Evolutionary conservation across 352 stramenopile species (phyloP).

Genomic region (Phytophthora crassamura): DNA sequence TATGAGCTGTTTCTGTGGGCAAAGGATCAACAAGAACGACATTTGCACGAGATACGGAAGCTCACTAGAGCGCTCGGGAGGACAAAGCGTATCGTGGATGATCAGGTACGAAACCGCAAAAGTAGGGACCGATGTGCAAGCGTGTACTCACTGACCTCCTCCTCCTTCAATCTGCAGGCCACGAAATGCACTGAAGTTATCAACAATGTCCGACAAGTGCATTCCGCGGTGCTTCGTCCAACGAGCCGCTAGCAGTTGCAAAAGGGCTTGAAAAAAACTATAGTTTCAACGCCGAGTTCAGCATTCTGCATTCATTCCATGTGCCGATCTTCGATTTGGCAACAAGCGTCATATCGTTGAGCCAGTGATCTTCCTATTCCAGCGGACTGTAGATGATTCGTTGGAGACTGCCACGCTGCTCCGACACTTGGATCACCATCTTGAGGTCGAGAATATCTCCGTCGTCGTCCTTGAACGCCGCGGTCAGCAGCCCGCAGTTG

Average conservation of each 20-base stretch:
- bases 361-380: conserved; percentile 54
- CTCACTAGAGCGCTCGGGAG: conserved; percentile 69
- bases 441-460: conserved; percentile 88
- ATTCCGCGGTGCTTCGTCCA: conserved; percentile 39
- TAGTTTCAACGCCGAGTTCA: not conserved
- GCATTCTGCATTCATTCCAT: not conserved
- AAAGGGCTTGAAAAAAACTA: not conserved
- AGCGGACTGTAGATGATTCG: conserved; percentile 91
- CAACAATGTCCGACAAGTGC: conserved; percentile 44
- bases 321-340: not conserved
- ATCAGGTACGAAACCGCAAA: conserved; percentile 43
- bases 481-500: conserved; percentile 89
- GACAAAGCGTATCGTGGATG: conserved; percentile 66
- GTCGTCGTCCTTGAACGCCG: conserved; percentile 75
- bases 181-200: conserved; percentile 51
- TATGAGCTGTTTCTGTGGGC: conserved; percentile 75
- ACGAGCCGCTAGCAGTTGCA: conserved; percentile 27
- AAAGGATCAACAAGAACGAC: conserved; percentile 73
- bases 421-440: conserved; percentile 90
- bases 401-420: conserved; percentile 74
- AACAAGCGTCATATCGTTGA: not conserved
- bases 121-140: too few species aligned
- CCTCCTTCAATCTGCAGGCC: conserved; percentile 28
- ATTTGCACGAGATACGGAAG: conserved; percentile 87
- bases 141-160: not conserved